These are phyloP conservation scores for Aureobasidium namibiae DNA, from an alignment of 2,329 filamentous ascomycete genomes.

Conservation along the genomic window DNA sequence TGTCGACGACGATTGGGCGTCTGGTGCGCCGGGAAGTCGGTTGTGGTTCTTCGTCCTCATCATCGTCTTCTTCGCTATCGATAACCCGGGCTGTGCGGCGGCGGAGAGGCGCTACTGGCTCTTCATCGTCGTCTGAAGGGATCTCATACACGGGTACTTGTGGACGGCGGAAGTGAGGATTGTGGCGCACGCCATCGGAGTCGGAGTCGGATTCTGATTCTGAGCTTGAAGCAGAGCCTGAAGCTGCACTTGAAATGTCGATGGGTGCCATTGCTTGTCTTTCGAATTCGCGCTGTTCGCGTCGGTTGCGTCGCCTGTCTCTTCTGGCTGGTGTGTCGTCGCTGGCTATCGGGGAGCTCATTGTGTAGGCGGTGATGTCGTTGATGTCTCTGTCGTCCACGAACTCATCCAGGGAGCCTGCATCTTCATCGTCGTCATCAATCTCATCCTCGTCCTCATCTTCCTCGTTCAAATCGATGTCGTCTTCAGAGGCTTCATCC, in stretches of 20 bases:
- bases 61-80: background rate
- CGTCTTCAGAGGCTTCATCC: background rate
- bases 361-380: background rate
- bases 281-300: background rate
- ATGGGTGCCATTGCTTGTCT: no score
- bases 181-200: background rate
- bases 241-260: background rate
- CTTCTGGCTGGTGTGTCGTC: background rate
- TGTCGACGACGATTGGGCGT: background rate
- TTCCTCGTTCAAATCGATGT: slow-evolving; percentile 7
- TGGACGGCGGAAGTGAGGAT: background rate
- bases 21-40: background rate
- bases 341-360: background rate
- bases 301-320: background rate
- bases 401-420: slow-evolving; percentile 13
- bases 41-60: background rate
- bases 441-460: slow-evolving; percentile 17
- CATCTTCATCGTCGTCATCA: slow-evolving; percentile 14
- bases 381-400: slow-evolving; percentile 19
- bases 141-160: background rate
- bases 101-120: background rate
- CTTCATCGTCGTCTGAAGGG: background rate
- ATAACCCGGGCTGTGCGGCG: background rate
- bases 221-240: no score
- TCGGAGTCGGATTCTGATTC: background rate